Percentiles rank a stretch among this genome's conserved stretches.
Conservation (phyloP, 495 filamentous ascomycete species). For the Annulohypoxylon maeteangense region DNA sequence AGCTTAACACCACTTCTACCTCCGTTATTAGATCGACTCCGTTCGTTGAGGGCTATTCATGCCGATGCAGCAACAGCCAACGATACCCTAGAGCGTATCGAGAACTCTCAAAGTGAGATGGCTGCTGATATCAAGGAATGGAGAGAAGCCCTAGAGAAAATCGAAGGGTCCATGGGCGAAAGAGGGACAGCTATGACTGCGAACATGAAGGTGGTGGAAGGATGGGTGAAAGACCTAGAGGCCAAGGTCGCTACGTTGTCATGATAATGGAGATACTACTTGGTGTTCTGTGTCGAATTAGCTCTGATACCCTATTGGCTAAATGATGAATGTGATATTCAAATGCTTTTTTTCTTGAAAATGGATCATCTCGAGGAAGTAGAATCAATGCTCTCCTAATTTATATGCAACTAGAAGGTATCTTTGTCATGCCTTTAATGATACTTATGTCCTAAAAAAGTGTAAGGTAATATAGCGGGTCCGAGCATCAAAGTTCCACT, state of each 20-base stretch:
- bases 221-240: conserved; percentile 91
- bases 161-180: conserved; percentile 76
- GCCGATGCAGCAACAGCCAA: conserved; percentile 86
- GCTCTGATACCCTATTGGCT: conserved; percentile 31
- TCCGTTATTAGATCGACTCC: conserved; percentile 82
- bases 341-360: no score
- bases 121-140: conserved; percentile 83
- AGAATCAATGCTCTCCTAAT: background rate
- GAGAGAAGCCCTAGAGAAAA: conserved; percentile 81
- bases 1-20: conserved; percentile 86
- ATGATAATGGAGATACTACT: conserved; percentile 36
- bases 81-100: conserved; percentile 78
- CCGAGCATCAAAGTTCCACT: background rate
- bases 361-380: no score
- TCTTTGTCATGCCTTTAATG: background rate
- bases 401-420: background rate
- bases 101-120: conserved; percentile 85
- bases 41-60: conserved; percentile 85
- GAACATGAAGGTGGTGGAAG: conserved; percentile 83
- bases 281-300: conserved; percentile 12
- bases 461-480: background rate
- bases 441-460: background rate
- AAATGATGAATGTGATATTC: conserved; percentile 15
- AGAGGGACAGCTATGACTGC: conserved; percentile 74
- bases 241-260: conserved; percentile 70